phyloP scores from a whole-genome alignment of 495 filamentous ascomycete species.

The Rhizodiscina lignyota region DNA sequence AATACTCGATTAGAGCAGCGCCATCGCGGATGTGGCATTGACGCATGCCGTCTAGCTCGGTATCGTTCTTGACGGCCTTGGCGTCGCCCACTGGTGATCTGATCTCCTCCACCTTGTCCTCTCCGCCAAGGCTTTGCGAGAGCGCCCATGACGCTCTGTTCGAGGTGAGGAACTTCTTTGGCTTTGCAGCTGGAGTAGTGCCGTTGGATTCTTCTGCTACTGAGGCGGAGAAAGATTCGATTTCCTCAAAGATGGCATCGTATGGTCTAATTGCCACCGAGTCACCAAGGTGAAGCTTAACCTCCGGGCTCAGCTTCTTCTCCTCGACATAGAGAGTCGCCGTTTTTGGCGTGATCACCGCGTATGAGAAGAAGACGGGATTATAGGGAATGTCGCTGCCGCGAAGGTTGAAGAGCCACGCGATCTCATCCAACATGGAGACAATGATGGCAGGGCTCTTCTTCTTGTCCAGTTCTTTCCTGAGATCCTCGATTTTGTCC shows the following conservation, averaged over 20 bases:
- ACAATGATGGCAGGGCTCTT: conserved; percentile 78
- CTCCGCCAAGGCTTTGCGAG: conserved; percentile 74
- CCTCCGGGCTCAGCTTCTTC: conserved; percentile 55
- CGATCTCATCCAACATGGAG: conserved; percentile 83
- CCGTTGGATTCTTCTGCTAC: conserved; percentile 18
- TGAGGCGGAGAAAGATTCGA: conserved; percentile 38
- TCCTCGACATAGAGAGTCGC: conserved; percentile 76
- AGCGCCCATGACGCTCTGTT: conserved; percentile 90
- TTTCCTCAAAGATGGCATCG: conserved; percentile 63
- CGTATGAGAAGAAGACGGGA: conserved; percentile 97
- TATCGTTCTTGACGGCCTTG: conserved; percentile 94
- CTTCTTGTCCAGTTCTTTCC: conserved; percentile 85
- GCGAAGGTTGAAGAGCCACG: conserved; percentile 93
- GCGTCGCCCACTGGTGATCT: conserved; percentile 82
- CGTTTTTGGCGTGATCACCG: conserved; percentile 63
- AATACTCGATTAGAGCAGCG: conserved; percentile 79
- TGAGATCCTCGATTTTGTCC: conserved; percentile 71
- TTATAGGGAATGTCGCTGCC: conserved; percentile 97
- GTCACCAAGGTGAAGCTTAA: conserved; percentile 50
- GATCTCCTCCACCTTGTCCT: conserved; percentile 68
- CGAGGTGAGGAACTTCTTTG: conserved; percentile 66
- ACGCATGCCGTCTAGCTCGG: conserved; percentile 83
- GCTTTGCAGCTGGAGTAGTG: conserved; percentile 14
- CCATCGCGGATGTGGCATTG: conserved; percentile 90
- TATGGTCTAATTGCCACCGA: conserved; percentile 74